A percentile compares a stretch with the other conserved stretches of the same genome.
Conservation (phyloP, 2,329 filamentous ascomycete species). For the Aureobasidium musti region DNA sequence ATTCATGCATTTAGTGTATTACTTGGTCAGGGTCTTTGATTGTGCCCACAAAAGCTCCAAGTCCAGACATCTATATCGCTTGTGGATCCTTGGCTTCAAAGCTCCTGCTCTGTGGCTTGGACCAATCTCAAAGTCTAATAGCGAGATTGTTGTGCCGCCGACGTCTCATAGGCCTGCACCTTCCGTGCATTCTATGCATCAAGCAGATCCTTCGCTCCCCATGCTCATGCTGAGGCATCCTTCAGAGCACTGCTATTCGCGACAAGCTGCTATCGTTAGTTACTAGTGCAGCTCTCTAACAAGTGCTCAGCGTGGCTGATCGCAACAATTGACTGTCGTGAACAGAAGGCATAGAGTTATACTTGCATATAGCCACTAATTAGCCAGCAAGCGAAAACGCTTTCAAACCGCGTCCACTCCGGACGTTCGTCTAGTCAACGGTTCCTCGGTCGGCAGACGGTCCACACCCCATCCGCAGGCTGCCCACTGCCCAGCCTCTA, state of each 20-base stretch:
- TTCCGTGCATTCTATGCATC: conserved; percentile 22
- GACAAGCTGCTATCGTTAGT: not conserved
- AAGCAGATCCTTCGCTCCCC: conserved; percentile 12
- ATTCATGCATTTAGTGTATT: conserved; percentile 19
- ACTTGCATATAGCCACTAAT: not conserved
- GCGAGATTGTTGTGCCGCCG: conserved; percentile 17
- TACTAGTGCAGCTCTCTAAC: too few relatives aligned
- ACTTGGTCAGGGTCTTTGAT: conserved; percentile 4
- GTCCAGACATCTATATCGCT: conserved; percentile 22
- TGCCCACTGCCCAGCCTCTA: conserved; percentile 20
- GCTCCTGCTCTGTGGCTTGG: conserved; percentile 8
- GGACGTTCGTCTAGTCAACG: conserved; percentile 12
- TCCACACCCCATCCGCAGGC: conserved; percentile 3
- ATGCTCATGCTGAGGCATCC: not conserved
- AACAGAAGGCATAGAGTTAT: not conserved
- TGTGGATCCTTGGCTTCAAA: conserved; percentile 10
- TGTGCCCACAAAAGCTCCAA: not conserved
- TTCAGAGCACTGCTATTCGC: not conserved
- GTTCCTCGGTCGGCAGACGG: conserved; percentile 11
- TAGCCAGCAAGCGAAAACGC: not conserved
- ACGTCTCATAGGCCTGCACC: conserved; percentile 19
- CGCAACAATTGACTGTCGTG: not conserved
- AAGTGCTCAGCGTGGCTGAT: not conserved
- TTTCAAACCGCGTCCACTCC: conserved; percentile 1
- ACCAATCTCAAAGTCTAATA: conserved; percentile 12